phyloP scores from a whole-genome alignment of 768 basidiomycete genomes.

The Lentinus brumalis region DNA sequence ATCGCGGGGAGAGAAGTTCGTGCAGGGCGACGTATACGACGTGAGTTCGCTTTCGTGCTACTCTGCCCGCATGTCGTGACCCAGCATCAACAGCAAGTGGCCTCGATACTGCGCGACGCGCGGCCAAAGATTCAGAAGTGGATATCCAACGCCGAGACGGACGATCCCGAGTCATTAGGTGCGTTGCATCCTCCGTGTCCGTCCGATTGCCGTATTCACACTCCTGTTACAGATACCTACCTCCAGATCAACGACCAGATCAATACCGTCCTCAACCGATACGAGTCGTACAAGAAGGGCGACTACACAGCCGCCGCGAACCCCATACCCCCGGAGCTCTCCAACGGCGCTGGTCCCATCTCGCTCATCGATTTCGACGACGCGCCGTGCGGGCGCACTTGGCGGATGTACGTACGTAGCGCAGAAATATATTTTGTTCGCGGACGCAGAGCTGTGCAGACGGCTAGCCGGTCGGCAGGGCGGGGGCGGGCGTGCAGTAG shows the following conservation, averaged over 20 bases:
- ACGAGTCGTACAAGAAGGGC: constrained; percentile 91
- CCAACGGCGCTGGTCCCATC: constrained; percentile 31
- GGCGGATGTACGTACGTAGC: too few relatives aligned
- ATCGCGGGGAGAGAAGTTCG: constrained; percentile 74
- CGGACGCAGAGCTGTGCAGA: too few relatives aligned
- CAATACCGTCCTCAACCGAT: constrained; percentile 87
- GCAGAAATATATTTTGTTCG: too few relatives aligned
- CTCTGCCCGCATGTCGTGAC: too few relatives aligned
- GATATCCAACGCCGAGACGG: constrained; percentile 90
- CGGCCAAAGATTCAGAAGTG: constrained; percentile 97
- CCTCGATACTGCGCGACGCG: constrained; percentile 74
- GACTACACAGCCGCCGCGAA: constrained; percentile 73
- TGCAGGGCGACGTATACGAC: constrained; percentile 90
- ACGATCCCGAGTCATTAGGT: constrained; percentile 94
- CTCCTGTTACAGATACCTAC: constrained; percentile 67
- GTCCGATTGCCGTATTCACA: neutral
- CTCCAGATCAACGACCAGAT: constrained; percentile 98
- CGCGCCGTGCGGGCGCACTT: too few relatives aligned
- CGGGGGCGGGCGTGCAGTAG: too few relatives aligned
- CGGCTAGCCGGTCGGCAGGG: too few relatives aligned
- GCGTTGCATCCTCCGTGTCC: constrained; percentile 1
- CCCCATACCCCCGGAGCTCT: constrained; percentile 66
- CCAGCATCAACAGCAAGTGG: constrained; percentile 70
- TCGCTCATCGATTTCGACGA: constrained; percentile 86
- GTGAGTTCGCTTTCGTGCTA: constrained; percentile 43